Evolutionary conservation across 108 stramenopile genomes (phyloP), one percentile per base, ranked within the genome.

Genomic region (Nitzschia palea): DNA sequence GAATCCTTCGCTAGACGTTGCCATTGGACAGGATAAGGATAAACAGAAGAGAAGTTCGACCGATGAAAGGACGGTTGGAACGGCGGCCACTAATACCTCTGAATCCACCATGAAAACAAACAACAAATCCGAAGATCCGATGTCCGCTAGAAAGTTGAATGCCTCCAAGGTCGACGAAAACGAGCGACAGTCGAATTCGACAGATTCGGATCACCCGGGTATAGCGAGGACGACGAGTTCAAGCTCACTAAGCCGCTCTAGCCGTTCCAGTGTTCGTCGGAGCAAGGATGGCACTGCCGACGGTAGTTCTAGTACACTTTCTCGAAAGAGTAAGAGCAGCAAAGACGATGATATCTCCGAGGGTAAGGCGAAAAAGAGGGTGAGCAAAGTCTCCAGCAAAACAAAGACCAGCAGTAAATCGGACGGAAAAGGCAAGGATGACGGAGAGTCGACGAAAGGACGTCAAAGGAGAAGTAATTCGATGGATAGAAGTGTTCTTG

Each of bases 41-140:
- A 26, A 35, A 22, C 23, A 30, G 6, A 63, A 63, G 45, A 31
- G 26, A 27, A 15, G 25, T 20, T 31, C 45, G 1, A 23, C 25
- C 8, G 62, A 63, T 30, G 62, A 63, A 47, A 26, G 47, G 42
- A 63, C 62, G 14, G 47, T 63, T 14, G 62, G 44, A 50, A 63
- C 62, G 9, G 32, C 30, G 8, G 62, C 62, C 18, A 63, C 62
- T 26, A 61, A 25, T 43, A 63, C 44, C 0, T 50, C 47, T 2
- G 45, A 63, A 23, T 1, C 62, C 2, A 63, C 62, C 26, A 25
- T 48, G 33, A 63, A 63, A 30, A 63, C 47, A 47, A 63, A 47
- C 10, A 63, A 50, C 22, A 40, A 40, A 47, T 63, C 47, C 9
- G 30, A 47, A 30, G 32, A 18, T 18, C 30, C 45, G 17, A 40